Conservation (phyloP, 805 yeast species). For the Teunomyces lycoperdinae region DNA sequence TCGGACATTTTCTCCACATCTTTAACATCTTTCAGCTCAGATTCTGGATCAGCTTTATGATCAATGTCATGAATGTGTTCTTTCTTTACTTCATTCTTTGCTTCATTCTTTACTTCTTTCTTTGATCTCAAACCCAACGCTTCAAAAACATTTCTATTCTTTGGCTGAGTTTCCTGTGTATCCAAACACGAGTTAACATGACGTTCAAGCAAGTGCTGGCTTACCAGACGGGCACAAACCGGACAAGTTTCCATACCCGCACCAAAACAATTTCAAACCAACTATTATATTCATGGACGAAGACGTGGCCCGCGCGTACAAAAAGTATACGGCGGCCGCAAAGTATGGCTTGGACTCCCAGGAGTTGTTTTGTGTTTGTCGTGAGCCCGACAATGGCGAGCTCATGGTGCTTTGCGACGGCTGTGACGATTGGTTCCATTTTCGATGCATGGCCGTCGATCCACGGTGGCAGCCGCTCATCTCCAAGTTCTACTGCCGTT, state of each 20-base stretch:
- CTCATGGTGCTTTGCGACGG: constrained; percentile 94
- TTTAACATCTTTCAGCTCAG: not conserved
- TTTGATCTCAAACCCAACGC: constrained; percentile 7
- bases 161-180: constrained; percentile 15
- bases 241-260: constrained; percentile 27
- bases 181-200: constrained; percentile 44
- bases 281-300: constrained; percentile 12
- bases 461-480: constrained; percentile 52
- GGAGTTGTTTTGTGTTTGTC: constrained; percentile 73
- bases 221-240: constrained; percentile 28
- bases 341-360: constrained; percentile 51
- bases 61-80: not conserved
- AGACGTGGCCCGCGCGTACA: constrained; percentile 36
- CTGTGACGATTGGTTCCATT: constrained; percentile 95
- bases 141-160: not conserved
- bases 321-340: constrained; percentile 32
- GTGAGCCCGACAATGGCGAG: constrained; percentile 73
- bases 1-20: not conserved
- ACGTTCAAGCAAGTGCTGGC: constrained; percentile 26
- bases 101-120: no score
- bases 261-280: no score
- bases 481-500: constrained; percentile 66
- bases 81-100: not conserved
- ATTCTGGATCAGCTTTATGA: not conserved
- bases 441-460: constrained; percentile 66